These are phyloP conservation scores for Litsea cubeba DNA, from an alignment of 164 flowering plant species.

Conservation along the genomic window DNA sequence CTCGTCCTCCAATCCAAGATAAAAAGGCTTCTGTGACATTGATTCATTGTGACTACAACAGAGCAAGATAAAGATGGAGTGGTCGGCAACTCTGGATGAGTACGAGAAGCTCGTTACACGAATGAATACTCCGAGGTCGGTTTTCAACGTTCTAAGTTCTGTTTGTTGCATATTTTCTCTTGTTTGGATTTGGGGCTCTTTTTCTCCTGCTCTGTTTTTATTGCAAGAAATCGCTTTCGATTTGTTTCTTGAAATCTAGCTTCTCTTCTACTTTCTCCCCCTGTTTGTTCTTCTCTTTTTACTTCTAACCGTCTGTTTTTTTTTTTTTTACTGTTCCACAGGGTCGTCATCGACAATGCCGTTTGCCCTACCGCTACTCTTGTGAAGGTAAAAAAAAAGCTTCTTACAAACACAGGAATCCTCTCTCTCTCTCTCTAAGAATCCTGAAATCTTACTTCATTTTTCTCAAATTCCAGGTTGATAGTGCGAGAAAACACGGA, in stretches of 20 bases:
- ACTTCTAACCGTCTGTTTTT: background rate
- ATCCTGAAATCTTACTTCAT: background rate
- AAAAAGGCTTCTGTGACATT: background rate
- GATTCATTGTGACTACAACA: background rate
- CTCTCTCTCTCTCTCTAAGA: background rate
- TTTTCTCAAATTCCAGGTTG: conserved; percentile 42
- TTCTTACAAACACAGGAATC: background rate
- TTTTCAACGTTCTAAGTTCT: background rate
- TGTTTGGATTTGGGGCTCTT: no score
- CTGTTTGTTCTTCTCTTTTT: no score
- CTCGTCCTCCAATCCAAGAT: no score
- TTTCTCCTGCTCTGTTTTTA: no score
- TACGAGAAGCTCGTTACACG: conserved; percentile 79
- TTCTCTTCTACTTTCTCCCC: no score
- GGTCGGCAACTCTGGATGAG: conserved; percentile 52
- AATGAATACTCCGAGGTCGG: conserved; percentile 89
- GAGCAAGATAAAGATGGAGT: conserved; percentile 33
- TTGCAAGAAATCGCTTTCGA: no score
- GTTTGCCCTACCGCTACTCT: conserved; percentile 67
- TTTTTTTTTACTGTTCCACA: conserved; percentile 25
- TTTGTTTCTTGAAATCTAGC: no score
- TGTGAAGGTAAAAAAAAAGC: conserved; percentile 70
- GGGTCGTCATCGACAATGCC: conserved; percentile 90
- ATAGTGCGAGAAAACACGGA: conserved; percentile 76
- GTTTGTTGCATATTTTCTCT: no score